Percentiles rank a stretch among this genome's conserved stretches.
phyloP scores from a whole-genome alignment of 805 yeast species.

The Teunomyces stri region DNA sequence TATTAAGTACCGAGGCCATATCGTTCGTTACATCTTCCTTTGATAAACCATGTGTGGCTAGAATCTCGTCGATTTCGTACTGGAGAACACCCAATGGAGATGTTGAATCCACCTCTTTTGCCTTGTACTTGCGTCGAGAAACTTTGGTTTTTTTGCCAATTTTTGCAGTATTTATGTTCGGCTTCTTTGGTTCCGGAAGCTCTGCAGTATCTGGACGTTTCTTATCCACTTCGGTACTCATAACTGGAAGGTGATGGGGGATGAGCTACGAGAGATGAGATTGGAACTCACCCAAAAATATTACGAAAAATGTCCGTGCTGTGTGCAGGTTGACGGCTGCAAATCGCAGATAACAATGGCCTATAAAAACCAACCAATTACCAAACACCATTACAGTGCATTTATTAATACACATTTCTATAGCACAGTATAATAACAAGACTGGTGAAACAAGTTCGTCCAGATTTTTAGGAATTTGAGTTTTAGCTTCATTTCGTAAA shows the following conservation, averaged over 20 bases:
- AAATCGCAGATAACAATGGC: not conserved
- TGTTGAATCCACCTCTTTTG: slow-evolving; percentile 68
- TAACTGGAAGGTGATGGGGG: not conserved
- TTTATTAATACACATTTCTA: not conserved
- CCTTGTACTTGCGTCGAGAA: slow-evolving; percentile 51
- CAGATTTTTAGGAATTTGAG: no score
- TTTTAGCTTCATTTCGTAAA: no score
- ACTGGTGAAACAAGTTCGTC: no score
- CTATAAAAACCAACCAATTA: not conserved
- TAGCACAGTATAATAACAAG: not conserved
- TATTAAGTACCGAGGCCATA: slow-evolving; percentile 62
- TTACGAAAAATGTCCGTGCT: not conserved
- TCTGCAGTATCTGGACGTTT: slow-evolving; percentile 11
- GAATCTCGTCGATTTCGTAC: slow-evolving; percentile 64
- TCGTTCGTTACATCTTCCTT: slow-evolving; percentile 59
- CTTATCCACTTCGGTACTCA: slow-evolving; percentile 8
- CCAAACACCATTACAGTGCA: not conserved
- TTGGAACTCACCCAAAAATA: not conserved
- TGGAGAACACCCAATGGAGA: slow-evolving; percentile 79
- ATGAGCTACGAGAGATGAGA: not conserved
- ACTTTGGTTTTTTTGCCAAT: slow-evolving; percentile 22
- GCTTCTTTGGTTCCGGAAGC: slow-evolving; percentile 5
- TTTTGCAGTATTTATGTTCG: not conserved
- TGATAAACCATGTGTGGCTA: slow-evolving; percentile 41
- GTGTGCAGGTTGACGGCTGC: not conserved